phyloP scores from a whole-genome alignment of 2,329 filamentous ascomycete genomes.

The Colletotrichum sp. region DNA sequence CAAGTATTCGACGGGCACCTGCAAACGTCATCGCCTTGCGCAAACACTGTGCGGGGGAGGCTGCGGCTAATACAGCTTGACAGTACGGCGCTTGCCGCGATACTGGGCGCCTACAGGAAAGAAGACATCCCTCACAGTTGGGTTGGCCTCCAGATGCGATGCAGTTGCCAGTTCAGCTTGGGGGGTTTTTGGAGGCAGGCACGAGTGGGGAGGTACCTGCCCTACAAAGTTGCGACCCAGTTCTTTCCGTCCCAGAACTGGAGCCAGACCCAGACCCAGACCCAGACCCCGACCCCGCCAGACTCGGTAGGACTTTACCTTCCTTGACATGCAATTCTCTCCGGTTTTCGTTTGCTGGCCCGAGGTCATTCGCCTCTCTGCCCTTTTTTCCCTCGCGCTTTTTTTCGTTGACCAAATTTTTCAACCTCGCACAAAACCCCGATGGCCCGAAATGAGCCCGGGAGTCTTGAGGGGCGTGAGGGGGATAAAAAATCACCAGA shows the following conservation, averaged over 20 bases:
- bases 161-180: not conserved
- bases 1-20: not conserved
- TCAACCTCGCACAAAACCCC: not conserved
- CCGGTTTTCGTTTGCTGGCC: not conserved
- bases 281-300: not conserved
- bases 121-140: not conserved
- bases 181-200: not conserved
- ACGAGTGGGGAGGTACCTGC: not conserved
- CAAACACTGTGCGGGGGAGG: slow-evolving; percentile 9
- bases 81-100: slow-evolving; percentile 15
- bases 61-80: not conserved
- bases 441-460: slow-evolving; percentile 10
- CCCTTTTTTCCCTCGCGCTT: not conserved
- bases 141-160: not conserved
- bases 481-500: not conserved
- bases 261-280: not conserved
- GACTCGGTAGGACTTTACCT: not conserved
- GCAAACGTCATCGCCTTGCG: slow-evolving; percentile 14
- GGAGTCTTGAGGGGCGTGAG: not conserved
- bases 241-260: not conserved
- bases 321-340: not conserved
- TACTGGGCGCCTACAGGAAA: slow-evolving; percentile 14
- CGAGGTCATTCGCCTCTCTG: not conserved
- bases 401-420: not conserved
- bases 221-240: not conserved